Evolutionary conservation across 176 grass and related monocot genomes (phyloP), one percentile per base, ranked within the genome.

Genomic region (Melocanna baccifera): DNA sequence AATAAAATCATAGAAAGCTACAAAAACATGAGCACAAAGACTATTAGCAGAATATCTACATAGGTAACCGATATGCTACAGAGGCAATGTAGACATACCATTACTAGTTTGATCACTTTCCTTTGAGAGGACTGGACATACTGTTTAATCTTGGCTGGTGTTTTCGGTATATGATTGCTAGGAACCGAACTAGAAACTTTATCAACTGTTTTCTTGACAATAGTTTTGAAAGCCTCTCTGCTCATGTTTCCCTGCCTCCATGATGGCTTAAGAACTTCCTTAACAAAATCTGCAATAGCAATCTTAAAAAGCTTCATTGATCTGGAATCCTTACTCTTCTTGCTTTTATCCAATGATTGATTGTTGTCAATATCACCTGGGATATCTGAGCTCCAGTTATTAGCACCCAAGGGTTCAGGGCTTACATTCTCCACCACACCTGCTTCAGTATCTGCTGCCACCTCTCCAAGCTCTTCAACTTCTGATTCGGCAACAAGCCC

Each of bases 151-250:
- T 94, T 99, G 53, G 87, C 87, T 69, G 91, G 91, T 47, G 91
- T 92, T 85, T 92, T 95, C 0, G 96, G 96, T 77, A 99, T 87
- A 82, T 94, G 96, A 86, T 86, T 90, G 76, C 69, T 86, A 81
- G 95, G 85, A 34, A 94, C 83, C 19, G 96, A 88, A 85, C 64
- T 87, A 85, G 93, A 92, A 82, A 99, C 96, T 71, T 99, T 99
- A 81, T 99, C 93, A 56, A 99, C 96, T 51, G 96, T 99, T 87
- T 99, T 99, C 88, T 86, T 99, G 34, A 99, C 96, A 88, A 99
- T 88, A 73, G 86, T 94, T 89, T 99, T 99, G 76, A 91, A 98
- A 86, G 93, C 93, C 40, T 94, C 96, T 90, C 91, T 98, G 87
- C 83, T 98, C 84, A 98, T 96, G 86, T 94, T 98, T 63, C 96